A percentile compares a stretch with the other conserved stretches of the same genome.
These are phyloP conservation scores for Colletotrichum magnum DNA, from an alignment of 2,329 filamentous ascomycete species.

Conservation along the genomic window DNA sequence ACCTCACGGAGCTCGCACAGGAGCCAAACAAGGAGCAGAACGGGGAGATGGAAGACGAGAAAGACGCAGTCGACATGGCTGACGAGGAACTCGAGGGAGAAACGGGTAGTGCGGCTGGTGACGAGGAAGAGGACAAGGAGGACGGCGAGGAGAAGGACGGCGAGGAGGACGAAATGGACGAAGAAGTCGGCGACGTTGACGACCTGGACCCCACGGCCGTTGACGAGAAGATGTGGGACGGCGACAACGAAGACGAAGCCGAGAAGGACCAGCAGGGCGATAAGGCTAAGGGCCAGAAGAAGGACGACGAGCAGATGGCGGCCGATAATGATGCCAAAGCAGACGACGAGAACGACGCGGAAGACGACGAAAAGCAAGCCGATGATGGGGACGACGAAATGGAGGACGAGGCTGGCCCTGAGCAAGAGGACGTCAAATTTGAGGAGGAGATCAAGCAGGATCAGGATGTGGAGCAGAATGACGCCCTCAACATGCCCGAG, in stretches of 20 bases:
- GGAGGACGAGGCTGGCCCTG: constrained; percentile 73
- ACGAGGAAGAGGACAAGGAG: constrained; percentile 72
- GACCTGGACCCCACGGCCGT: constrained; percentile 90
- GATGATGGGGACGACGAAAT: constrained; percentile 60
- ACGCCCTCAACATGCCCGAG: constrained; percentile 87
- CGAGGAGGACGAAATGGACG: constrained; percentile 84
- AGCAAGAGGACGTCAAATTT: constrained; percentile 68
- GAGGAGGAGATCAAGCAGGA: constrained; percentile 75
- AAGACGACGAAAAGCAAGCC: constrained; percentile 55
- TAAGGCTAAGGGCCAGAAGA: constrained; percentile 77
- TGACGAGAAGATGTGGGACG: constrained; percentile 99
- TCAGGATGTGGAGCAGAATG: constrained; percentile 84
- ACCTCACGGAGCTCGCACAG: constrained; percentile 91
- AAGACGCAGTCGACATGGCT: constrained; percentile 93
- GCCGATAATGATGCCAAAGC: constrained; percentile 70
- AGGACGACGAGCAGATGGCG: constrained; percentile 73
- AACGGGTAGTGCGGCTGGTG: constrained; percentile 74
- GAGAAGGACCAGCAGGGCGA: constrained; percentile 87
- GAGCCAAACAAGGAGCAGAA: constrained; percentile 78
- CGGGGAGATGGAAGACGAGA: constrained; percentile 81
- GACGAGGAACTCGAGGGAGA: constrained; percentile 93
- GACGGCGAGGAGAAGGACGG: constrained; percentile 75
- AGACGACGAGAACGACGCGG: constrained; percentile 56
- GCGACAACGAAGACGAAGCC: constrained; percentile 80
- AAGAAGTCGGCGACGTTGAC: constrained; percentile 91